These are phyloP conservation scores for Erodium maritimum DNA, from an alignment of 345 rosid genomes.

Conservation along the genomic window DNA sequence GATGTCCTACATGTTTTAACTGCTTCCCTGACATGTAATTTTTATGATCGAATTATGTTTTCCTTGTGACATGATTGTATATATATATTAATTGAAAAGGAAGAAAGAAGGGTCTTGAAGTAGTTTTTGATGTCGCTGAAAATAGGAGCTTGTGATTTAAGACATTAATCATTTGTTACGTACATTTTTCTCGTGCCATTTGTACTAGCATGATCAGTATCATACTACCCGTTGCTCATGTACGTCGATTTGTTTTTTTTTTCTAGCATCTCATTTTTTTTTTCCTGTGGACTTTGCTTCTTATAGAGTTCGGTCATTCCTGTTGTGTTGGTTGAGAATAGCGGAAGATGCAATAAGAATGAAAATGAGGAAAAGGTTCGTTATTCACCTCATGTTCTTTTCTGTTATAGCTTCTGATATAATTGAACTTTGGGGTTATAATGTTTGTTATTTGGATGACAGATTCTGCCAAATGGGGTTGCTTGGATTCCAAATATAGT, in stretches of 20 bases:
- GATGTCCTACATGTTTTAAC: not conserved
- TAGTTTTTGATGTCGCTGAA: not conserved
- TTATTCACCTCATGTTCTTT: constrained; percentile 2
- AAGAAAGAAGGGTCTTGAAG: too few species aligned
- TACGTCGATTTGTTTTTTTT: not conserved
- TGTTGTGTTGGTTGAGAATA: constrained; percentile 44
- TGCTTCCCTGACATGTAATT: not conserved
- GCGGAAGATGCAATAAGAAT: constrained; percentile 51
- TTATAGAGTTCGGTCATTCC: constrained; percentile 30
- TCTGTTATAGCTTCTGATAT: constrained; percentile 1
- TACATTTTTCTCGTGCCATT: not conserved
- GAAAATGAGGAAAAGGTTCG: constrained; percentile 51
- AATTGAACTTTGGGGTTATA: not conserved
- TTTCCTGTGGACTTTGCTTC: not conserved
- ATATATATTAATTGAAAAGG: too few species aligned
- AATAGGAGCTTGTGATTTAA: not conserved
- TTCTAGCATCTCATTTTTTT: not conserved
- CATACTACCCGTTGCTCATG: not conserved
- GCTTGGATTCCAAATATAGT: constrained; percentile 43
- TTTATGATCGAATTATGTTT: not conserved
- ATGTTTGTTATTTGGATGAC: not conserved
- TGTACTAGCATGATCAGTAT: not conserved
- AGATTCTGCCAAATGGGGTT: constrained; percentile 45
- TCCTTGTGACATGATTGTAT: not conserved
- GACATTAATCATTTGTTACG: too few species aligned